Evolutionary conservation across 306 rosid species (phyloP).

Genomic region (Hippophae gyantsensis): DNA sequence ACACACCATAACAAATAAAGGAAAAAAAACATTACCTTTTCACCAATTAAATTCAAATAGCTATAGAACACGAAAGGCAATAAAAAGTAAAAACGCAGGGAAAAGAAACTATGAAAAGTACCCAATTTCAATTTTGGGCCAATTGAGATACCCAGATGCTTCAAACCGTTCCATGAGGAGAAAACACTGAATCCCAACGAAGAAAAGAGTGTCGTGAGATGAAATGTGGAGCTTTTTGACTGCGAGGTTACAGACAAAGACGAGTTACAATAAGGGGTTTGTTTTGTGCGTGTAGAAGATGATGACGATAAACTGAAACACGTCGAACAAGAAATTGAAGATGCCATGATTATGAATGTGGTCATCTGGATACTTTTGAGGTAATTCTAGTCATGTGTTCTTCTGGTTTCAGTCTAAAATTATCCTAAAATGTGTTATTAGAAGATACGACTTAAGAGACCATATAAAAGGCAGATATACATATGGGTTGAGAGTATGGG

Average conservation of each 20-base stretch:
- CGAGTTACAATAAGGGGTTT: constrained; percentile 17
- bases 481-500: no score
- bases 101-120: constrained; percentile 16
- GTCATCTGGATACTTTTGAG: constrained; percentile 20
- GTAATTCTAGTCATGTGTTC: constrained; percentile 15
- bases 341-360: constrained; percentile 46
- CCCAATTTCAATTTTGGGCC: constrained; percentile 32
- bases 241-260: constrained; percentile 20
- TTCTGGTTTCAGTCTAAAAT: constrained; percentile 4
- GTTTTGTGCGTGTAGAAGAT: constrained; percentile 19
- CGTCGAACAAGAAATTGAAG: constrained; percentile 32
- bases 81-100: neutral
- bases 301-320: constrained; percentile 30
- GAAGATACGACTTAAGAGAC: no score
- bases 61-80: constrained; percentile 1
- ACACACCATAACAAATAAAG: constrained; percentile 1
- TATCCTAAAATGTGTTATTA: constrained; percentile 2
- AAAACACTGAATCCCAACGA: constrained; percentile 44
- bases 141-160: constrained; percentile 58
- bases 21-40: neutral
- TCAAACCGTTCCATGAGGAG: constrained; percentile 78
- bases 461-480: no score
- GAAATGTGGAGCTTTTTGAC: constrained; percentile 27
- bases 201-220: constrained; percentile 27
- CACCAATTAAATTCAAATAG: constrained; percentile 10